Base-by-base conservation (phyloP, 129 eudicot genomes). In the Pseudognaphalium luteoalbum region DNA sequence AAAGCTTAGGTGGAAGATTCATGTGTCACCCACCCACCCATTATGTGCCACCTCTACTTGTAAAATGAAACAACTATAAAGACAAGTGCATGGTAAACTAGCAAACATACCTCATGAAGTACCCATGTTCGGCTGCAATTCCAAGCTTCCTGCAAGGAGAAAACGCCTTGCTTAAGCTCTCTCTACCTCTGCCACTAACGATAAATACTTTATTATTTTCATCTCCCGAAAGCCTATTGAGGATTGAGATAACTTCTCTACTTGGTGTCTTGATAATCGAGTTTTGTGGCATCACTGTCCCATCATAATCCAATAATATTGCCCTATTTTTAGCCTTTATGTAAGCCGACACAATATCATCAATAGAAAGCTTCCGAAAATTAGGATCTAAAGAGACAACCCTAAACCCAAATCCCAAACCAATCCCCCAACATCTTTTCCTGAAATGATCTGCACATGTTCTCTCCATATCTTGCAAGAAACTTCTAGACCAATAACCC, bases 51-150 rank as follows among this genome's bases (percentile, higher is more conserved):
- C 72, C 72, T 34, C 56, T 56, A 22, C 19, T 54, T 52, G 34
- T 29, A 10, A 56, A 0, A 37, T 37, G 25, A 25, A 52, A 58
- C 16, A 39, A 39, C 25, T 12, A n/a, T 29, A 59, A 19, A 10
- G 4, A 58, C 15, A 20, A 68, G 19, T 47, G 30, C 34, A 63
- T 25, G 32, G 47, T 25, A 68, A 66, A 33, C 41, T 58, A 58
- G 56, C 39, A 72, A 72, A 69, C 82, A 37, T 16, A 92, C 97
- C 97, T 92, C 83, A 92, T 82, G 56, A 85, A 92, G 84, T 92
- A 92, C 20, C 97, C 97, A 86, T 92, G 97, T 88, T 92, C 97
- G 16, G 97, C 97, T 29, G 97, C 97, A 84, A 92, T 87, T 62
- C 97, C 97, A 67, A 92, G 93, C 64, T 83, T 87, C 83, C 54